These are phyloP conservation scores for Bipolaris victoriae DNA, from an alignment of 2,329 filamentous ascomycete species.

Conservation along the genomic window DNA sequence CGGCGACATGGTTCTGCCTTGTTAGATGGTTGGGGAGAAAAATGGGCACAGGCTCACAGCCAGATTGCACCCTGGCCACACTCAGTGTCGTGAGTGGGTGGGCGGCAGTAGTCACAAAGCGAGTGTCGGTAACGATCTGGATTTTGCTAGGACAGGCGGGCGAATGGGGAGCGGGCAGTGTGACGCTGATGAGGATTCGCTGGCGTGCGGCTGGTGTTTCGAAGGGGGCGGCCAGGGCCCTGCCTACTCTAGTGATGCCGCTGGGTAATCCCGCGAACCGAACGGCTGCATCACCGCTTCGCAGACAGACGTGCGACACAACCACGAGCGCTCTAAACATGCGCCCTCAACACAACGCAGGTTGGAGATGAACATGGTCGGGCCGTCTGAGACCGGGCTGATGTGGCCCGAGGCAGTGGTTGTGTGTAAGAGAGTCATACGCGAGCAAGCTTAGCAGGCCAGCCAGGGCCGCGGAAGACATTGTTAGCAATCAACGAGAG, in stretches of 20 bases:
- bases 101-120: slow-evolving; percentile 20
- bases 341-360: background rate
- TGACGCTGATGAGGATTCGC: slow-evolving; percentile 26
- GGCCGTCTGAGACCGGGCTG: slow-evolving; percentile 32
- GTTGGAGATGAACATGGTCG: slow-evolving; percentile 15
- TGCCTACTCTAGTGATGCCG: slow-evolving; percentile 18
- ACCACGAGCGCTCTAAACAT: slow-evolving; percentile 7
- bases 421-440: slow-evolving; percentile 25
- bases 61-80: slow-evolving; percentile 3
- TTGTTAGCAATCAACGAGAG: slow-evolving; percentile 1
- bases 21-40: background rate
- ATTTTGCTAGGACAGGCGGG: slow-evolving; percentile 9
- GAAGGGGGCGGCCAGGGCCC: slow-evolving; percentile 19
- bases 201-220: slow-evolving; percentile 19
- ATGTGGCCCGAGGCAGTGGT: slow-evolving; percentile 28
- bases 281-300: slow-evolving; percentile 25
- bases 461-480: slow-evolving; percentile 13
- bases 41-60: background rate
- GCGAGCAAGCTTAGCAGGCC: slow-evolving; percentile 18
- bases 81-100: slow-evolving; percentile 17
- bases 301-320: slow-evolving; percentile 17
- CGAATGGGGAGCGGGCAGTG: slow-evolving; percentile 27
- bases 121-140: slow-evolving; percentile 23
- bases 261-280: slow-evolving; percentile 22
- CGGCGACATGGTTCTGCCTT: background rate